A percentile compares a stretch with the other conserved stretches of the same genome.
Evolutionary conservation across 768 basidiomycete genomes (phyloP).

Genomic region (Lactarius psammicola): DNA sequence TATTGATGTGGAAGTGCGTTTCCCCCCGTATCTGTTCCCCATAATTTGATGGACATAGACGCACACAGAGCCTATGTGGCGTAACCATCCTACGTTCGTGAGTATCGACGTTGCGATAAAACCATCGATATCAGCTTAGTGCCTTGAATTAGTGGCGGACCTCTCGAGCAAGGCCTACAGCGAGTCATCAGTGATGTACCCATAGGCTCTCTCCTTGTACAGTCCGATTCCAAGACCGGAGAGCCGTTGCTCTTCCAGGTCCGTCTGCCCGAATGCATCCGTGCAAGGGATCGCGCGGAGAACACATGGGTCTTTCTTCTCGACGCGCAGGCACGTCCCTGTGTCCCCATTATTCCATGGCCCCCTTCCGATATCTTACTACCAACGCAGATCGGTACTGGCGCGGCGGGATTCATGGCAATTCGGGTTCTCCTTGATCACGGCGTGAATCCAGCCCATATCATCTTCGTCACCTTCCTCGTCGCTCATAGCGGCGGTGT

Average conservation of each 20-base stretch:
- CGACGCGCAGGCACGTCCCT: conserved; percentile 69
- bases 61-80: conserved; percentile 69
- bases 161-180: conserved; percentile 86
- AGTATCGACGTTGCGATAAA: conserved; percentile 33
- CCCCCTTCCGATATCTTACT: neutral
- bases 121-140: neutral
- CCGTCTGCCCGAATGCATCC: conserved; percentile 73
- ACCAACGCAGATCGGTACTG: conserved; percentile 79
- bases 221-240: conserved; percentile 78
- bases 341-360: neutral
- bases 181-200: conserved; percentile 84
- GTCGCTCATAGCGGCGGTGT: conserved; percentile 82
- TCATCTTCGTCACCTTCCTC: conserved; percentile 88
- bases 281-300: conserved; percentile 59
- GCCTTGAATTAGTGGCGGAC: conserved; percentile 63
- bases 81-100: conserved; percentile 87
- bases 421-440: conserved; percentile 93
- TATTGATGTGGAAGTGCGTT: conserved; percentile 55
- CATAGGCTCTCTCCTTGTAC: conserved; percentile 87
- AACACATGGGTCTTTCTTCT: conserved; percentile 83
- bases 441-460: conserved; percentile 77
- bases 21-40: neutral
- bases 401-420: conserved; percentile 91
- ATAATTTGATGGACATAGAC: neutral
- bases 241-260: conserved; percentile 86